phyloP scores from a whole-genome alignment of 2,329 filamentous ascomycete genomes.

The Cordyceps tenuipes region DNA sequence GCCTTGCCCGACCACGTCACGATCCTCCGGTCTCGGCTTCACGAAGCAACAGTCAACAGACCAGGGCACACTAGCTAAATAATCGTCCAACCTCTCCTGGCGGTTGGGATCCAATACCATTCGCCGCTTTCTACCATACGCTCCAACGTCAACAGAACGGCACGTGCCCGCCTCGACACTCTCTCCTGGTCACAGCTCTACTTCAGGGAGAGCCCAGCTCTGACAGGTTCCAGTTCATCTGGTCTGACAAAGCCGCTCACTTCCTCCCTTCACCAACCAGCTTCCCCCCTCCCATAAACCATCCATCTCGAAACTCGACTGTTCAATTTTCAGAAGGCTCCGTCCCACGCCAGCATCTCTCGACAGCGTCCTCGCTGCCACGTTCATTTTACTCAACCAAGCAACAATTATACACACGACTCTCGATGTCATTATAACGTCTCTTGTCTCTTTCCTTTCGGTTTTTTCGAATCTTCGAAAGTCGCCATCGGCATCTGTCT shows the following conservation, averaged over 20 bases:
- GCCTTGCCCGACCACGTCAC: constrained; percentile 9
- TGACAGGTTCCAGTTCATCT: constrained; percentile 13
- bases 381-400: constrained; percentile 17
- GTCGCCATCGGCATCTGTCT: constrained; percentile 22
- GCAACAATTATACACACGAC: constrained; percentile 16
- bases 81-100: neutral
- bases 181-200: constrained; percentile 5
- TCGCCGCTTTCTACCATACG: neutral
- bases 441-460: constrained; percentile 24
- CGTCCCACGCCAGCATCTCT: constrained; percentile 21
- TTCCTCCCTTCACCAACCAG: neutral
- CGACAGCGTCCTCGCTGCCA: constrained; percentile 15
- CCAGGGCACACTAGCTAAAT: neutral
- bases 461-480: constrained; percentile 23
- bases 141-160: neutral
- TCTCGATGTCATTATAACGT: constrained; percentile 38
- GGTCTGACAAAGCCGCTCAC: constrained; percentile 11
- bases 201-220: constrained; percentile 11
- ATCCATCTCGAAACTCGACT: constrained; percentile 3
- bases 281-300: neutral
- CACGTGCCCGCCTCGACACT: neutral
- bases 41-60: constrained; percentile 2
- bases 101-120: neutral
- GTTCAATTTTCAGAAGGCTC: constrained; percentile 19
- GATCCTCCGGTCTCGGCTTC: constrained; percentile 10